Conservation (phyloP, 805 yeast genomes). For the Zygosaccharomyces pseudorouxii region DNA sequence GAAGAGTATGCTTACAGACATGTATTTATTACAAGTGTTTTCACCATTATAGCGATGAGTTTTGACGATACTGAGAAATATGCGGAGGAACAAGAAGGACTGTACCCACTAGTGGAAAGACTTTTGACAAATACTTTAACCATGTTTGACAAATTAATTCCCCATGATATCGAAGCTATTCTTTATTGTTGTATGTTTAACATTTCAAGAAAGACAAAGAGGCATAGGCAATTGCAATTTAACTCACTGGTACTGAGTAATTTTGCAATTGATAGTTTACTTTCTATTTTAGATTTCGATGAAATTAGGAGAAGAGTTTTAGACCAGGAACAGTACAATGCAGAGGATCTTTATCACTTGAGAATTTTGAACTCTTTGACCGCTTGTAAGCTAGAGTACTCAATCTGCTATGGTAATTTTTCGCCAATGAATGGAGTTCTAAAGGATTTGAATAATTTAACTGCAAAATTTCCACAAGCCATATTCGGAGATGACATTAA, state of each 20-base stretch:
- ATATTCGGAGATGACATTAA: constrained; percentile 53
- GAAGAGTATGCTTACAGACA: constrained; percentile 45
- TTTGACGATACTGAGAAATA: constrained; percentile 50
- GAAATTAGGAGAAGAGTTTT: constrained; percentile 39
- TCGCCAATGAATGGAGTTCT: constrained; percentile 25
- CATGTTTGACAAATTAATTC: constrained; percentile 49
- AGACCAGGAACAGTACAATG: constrained; percentile 24
- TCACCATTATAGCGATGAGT: constrained; percentile 51
- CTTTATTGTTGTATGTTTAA: constrained; percentile 51
- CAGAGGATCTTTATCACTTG: constrained; percentile 47
- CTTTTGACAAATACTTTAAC: constrained; percentile 46
- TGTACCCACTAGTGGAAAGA: constrained; percentile 47
- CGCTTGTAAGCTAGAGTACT: constrained; percentile 47
- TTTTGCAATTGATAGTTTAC: constrained; percentile 46
- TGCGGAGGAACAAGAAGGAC: constrained; percentile 43
- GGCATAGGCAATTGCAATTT: constrained; percentile 43
- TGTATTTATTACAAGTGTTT: constrained; percentile 52
- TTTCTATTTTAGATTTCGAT: constrained; percentile 44
- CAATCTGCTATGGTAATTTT: constrained; percentile 45
- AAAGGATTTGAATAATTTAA: constrained; percentile 40
- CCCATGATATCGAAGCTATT: constrained; percentile 58
- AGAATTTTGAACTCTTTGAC: constrained; percentile 51
- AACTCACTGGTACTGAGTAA: constrained; percentile 52
- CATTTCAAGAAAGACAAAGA: constrained; percentile 47
- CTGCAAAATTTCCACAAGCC: constrained; percentile 46